Evolutionary conservation across 192 early-diverging fungal genomes (phyloP).

Genomic region (Rhizophlyctis rosea): DNA sequence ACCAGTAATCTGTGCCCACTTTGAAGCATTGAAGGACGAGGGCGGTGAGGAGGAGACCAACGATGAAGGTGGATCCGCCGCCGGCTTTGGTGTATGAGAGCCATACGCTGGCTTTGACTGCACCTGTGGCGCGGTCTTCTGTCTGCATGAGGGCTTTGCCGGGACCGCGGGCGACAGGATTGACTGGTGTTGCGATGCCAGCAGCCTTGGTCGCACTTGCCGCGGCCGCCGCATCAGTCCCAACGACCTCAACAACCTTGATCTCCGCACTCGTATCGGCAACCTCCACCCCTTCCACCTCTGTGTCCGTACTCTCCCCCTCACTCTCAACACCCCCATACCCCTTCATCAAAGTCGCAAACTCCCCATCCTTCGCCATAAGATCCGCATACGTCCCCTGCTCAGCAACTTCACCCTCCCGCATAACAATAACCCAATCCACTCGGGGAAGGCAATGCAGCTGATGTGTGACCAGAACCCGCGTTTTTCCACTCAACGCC

Average conservation of each 20-base stretch:
- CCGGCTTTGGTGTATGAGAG: slow-evolving; percentile 57
- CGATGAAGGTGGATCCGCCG: slow-evolving; percentile 40
- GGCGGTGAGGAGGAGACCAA: slow-evolving; percentile 37
- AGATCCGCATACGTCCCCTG: slow-evolving; percentile 57
- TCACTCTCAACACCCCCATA: slow-evolving; percentile 53
- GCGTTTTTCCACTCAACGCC: slow-evolving; percentile 56
- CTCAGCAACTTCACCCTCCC: slow-evolving; percentile 63
- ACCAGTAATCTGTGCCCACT: slow-evolving; percentile 39
- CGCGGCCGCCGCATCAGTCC: neutral
- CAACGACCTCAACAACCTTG: neutral
- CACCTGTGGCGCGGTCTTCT: slow-evolving; percentile 76
- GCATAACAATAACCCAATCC: slow-evolving; percentile 67
- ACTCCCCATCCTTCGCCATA: slow-evolving; percentile 50
- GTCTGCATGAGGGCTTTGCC: slow-evolving; percentile 66
- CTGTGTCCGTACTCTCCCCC: slow-evolving; percentile 35
- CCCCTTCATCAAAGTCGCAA: slow-evolving; percentile 49
- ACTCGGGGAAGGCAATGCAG: slow-evolving; percentile 67
- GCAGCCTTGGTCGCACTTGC: neutral
- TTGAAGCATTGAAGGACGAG: slow-evolving; percentile 46
- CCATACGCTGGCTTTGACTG: slow-evolving; percentile 71
- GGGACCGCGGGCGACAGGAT: neutral
- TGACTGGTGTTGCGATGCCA: neutral
- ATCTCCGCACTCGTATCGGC: neutral
- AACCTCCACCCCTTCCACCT: slow-evolving; percentile 3
- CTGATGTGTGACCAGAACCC: slow-evolving; percentile 79